Percentiles rank a stretch among this genome's conserved stretches.
Evolutionary conservation across 495 filamentous ascomycete species (phyloP).

Genomic region (Lophiotrema nucula): DNA sequence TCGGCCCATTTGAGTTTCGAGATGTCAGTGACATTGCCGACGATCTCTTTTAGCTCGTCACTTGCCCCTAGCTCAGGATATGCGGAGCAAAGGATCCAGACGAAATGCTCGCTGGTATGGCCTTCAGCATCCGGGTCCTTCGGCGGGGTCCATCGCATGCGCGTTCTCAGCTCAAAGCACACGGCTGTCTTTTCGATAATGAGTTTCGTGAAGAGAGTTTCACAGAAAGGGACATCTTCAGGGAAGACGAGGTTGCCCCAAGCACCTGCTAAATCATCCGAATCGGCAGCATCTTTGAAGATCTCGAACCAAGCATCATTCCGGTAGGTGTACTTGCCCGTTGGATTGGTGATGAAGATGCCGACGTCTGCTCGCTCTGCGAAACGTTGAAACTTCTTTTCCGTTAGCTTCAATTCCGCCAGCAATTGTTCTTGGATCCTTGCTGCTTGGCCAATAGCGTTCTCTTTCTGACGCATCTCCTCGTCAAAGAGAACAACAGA

Average conservation of each 20-base stretch:
- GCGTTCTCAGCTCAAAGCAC: background rate
- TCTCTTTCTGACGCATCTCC: slow-evolving; percentile 14
- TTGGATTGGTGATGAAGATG: slow-evolving; percentile 12
- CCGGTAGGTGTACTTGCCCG: slow-evolving; percentile 17
- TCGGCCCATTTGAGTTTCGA: slow-evolving; percentile 23
- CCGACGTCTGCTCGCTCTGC: slow-evolving; percentile 10
- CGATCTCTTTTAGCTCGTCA: background rate
- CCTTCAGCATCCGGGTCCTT: background rate
- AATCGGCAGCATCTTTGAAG: slow-evolving; percentile 1
- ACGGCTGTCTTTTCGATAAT: background rate
- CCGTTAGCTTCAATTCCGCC: slow-evolving; percentile 10
- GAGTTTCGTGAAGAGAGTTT: slow-evolving; percentile 6
- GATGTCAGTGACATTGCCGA: slow-evolving; percentile 24
- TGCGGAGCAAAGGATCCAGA: slow-evolving; percentile 15
- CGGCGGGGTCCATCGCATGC: slow-evolving; percentile 2
- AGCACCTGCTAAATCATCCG: background rate
- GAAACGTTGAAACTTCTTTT: slow-evolving; percentile 17
- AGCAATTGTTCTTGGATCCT: slow-evolving; percentile 11
- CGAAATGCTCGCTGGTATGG: slow-evolving; percentile 1
- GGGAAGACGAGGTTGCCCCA: slow-evolving; percentile 11
- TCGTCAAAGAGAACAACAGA: slow-evolving; percentile 27
- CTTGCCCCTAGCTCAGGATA: slow-evolving; percentile 9
- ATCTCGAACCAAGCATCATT: slow-evolving; percentile 25
- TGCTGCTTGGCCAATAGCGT: slow-evolving; percentile 19
- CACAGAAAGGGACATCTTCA: slow-evolving; percentile 9